phyloP scores from a whole-genome alignment of 73 alveolate genomes.

The Paramecium caudatum region DNA sequence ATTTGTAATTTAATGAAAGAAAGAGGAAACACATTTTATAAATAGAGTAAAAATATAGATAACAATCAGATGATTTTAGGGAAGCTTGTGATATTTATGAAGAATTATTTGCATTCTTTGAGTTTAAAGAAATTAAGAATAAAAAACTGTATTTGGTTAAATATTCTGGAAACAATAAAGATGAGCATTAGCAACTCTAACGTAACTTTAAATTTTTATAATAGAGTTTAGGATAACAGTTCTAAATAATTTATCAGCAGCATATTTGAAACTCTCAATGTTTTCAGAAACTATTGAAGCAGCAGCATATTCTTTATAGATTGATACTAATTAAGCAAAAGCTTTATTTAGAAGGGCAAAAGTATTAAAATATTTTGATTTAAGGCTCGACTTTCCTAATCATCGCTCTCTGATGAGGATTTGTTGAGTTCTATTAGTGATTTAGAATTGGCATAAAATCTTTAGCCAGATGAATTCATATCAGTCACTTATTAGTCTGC shows the following conservation, averaged over 20 bases:
- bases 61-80: neutral
- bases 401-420: neutral
- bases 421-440: neutral
- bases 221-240: slow-evolving; percentile 10
- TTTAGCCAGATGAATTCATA: slow-evolving; percentile 24
- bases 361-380: neutral
- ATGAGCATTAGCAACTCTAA: neutral
- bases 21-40: slow-evolving; percentile 39
- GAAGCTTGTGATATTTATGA: slow-evolving; percentile 5
- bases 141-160: neutral
- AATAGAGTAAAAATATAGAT: neutral
- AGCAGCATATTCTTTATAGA: neutral
- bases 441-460: neutral
- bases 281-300: slow-evolving; percentile 27
- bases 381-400: slow-evolving; percentile 1
- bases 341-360: slow-evolving; percentile 56
- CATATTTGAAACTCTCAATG: slow-evolving; percentile 15
- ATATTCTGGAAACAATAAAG: neutral
- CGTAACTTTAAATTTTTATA: neutral
- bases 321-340: slow-evolving; percentile 11
- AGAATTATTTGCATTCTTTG: slow-evolving; percentile 10
- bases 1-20: slow-evolving; percentile 27
- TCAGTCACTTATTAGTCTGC: slow-evolving; percentile 1
- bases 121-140: neutral
- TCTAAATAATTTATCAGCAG: slow-evolving; percentile 38